These are phyloP conservation scores for Globisporangium cystogenes DNA, from an alignment of 352 stramenopile genomes.

Conservation along the genomic window DNA sequence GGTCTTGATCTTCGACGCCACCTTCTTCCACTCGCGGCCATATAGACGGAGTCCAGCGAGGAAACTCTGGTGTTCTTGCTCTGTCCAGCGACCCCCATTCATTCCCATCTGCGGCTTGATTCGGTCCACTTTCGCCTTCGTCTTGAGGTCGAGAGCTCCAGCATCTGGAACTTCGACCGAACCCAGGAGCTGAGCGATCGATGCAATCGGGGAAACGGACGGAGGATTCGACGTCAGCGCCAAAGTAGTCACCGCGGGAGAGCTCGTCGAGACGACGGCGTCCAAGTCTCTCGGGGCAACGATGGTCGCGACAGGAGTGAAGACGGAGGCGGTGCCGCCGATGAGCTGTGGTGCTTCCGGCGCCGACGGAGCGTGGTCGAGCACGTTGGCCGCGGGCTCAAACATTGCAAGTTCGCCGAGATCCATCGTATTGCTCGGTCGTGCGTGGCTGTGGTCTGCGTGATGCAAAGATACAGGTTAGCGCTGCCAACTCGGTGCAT, in stretches of 20 bases:
- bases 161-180: background rate
- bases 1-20: constrained; percentile 86
- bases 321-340: background rate
- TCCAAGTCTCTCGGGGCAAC: constrained; percentile 3
- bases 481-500: too few species aligned
- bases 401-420: too few species aligned
- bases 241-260: constrained; percentile 22
- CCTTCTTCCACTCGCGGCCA: constrained; percentile 97
- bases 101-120: constrained; percentile 62
- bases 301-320: constrained; percentile 9
- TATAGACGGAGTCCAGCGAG: constrained; percentile 90
- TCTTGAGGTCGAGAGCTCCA: background rate
- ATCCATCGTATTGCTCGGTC: too few species aligned
- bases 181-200: constrained; percentile 17
- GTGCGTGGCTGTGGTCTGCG: too few species aligned
- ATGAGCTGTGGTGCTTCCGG: background rate
- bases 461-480: too few species aligned
- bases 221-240: constrained; percentile 16
- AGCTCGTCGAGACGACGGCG: constrained; percentile 11
- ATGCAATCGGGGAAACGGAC: constrained; percentile 12
- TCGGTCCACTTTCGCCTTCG: constrained; percentile 25
- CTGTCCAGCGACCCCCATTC: constrained; percentile 92
- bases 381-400: too few species aligned
- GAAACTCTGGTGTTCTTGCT: constrained; percentile 95
- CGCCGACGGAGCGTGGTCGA: background rate